Evolutionary conservation across 2,329 filamentous ascomycete species (phyloP).

Genomic region (Colletotrichum shisoi): DNA sequence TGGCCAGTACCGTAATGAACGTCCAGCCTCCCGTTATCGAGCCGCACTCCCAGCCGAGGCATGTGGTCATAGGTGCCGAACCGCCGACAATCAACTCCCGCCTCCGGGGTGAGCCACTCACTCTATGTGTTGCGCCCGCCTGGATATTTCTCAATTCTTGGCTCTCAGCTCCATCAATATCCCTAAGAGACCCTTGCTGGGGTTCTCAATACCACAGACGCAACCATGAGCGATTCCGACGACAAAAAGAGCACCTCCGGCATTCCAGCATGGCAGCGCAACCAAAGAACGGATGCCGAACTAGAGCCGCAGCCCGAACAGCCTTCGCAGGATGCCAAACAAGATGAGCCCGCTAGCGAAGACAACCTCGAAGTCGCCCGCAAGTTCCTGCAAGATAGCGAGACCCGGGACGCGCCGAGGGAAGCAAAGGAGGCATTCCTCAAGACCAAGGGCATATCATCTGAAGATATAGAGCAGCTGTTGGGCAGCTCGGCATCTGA

Average conservation of each 20-base stretch:
- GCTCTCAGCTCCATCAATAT: not conserved
- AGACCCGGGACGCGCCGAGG: conserved; percentile 71
- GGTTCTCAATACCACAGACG: not conserved
- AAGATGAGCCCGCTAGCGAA: conserved; percentile 39
- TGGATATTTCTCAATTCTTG: not conserved
- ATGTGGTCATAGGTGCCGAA: conserved; percentile 38
- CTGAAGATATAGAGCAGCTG: conserved; percentile 72
- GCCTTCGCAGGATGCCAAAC: conserved; percentile 25
- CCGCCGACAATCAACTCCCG: conserved; percentile 21
- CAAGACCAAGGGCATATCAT: conserved; percentile 74
- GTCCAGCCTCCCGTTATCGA: conserved; percentile 25
- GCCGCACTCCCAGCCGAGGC: conserved; percentile 36
- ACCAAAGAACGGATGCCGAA: conserved; percentile 27
- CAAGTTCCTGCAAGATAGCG: conserved; percentile 77
- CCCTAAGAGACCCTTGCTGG: not conserved
- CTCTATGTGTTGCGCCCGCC: not conserved
- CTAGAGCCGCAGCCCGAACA: conserved; percentile 15
- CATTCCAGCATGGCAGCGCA: conserved; percentile 49
- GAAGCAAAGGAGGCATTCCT: conserved; percentile 81
- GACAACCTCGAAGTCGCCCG: conserved; percentile 68
- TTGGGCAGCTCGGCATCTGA: conserved; percentile 51
- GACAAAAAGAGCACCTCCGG: conserved; percentile 42
- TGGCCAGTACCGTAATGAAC: conserved; percentile 9
- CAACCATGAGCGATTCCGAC: conserved; percentile 48
- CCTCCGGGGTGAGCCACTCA: not conserved